Base-by-base conservation (phyloP, 2,329 filamentous ascomycete genomes). In the Neofusicoccum laricinum region DNA sequence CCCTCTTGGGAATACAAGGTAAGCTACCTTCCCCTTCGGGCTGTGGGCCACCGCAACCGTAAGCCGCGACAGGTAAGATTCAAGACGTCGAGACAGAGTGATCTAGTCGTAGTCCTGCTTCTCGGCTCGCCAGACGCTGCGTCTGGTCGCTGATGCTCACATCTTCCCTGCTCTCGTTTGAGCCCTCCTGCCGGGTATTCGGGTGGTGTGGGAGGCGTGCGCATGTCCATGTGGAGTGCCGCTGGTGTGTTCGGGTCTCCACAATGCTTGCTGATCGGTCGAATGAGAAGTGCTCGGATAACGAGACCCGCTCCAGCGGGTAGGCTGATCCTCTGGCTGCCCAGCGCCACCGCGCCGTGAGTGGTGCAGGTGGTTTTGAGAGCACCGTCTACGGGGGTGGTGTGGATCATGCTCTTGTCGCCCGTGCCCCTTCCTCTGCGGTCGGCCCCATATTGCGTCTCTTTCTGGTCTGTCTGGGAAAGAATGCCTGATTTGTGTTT, bases 161-260 rank as follows among this genome's bases (percentile, higher is more conserved):
- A 12, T 11, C 12, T 21, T 11, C 55, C 40, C n/a, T 59, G 30
- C 30, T 25, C 30, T 21, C 25, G 12, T 59, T 45, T 48, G 55
- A 34, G 55, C 55, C 55, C 55, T 59, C 40, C 30, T 19, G 41
- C 55, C 55, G 55, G 55, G 55, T 46, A 36, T 59, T 59, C 55
- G 55, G 55, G 53, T 36, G 21, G 30, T 58, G 21, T 41, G 38
- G 21, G 15, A 58, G 53, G 53, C 36, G 17, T 45, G 53, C 53
- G 53, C 40, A n/a, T 45, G 34, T 34, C 53, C 40, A 38, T 46
- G 55, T 46, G 55, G 55, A 59, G 41, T 46, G 55, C 30, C 36
- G 30, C 41, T 46, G 55, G 55, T 43, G 21, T 36, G 55, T 34
- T 46, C 55, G 40, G 55, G 40, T 46, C 55, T 59, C 55, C 55